Evolutionary conservation across 371 early-diverging fungal species (phyloP), one percentile per base, ranked within the genome.

Genomic region (Actinomortierella ambigua): DNA sequence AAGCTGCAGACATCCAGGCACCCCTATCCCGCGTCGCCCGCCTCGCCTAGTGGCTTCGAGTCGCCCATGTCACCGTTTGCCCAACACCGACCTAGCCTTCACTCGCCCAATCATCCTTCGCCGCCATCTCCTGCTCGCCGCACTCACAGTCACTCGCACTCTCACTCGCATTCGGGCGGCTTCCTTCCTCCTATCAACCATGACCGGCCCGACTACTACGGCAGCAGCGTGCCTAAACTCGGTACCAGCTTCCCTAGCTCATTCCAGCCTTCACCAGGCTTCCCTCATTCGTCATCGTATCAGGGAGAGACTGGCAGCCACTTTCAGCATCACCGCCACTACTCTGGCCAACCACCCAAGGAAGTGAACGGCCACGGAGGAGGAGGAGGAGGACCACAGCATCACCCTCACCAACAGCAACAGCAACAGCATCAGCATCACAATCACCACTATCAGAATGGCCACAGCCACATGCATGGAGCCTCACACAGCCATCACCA

Each of bases 171-270:
- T 50, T 51, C 34, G 34, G 34, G 34, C 34, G 64, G 64, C 29
- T 65, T 61, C 48, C 22, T 69, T 13, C 65, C 71, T 20, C 53
- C 71, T 3, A n/a, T 70, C 29, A 57, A 58, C 44, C 69, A 64
- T 22, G 71, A 70, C 40, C 65, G 71, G 48, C 65, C 54, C n/a
- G 34, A 34, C 34, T 34, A 34, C 34, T 34, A 34, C 11, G 34
- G 34, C 57, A 15, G 48, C 48, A 6, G 50, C 61, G 13, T 62
- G 54, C 13, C 57, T 68, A 42, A 73, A 63, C 51, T 73, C 60
- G 75, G 75, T 22, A 73, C 75, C 1, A 73, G 75, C 49, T 73
- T 67, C 2, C 75, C 75, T 11, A 34, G 34, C 34, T 34, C 34
- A 11, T 34, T 34, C 34, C 34, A 34, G 34, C 34, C 34, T 11